Conservation (phyloP, 306 rosid genomes). For the Rosa chinensis region DNA sequence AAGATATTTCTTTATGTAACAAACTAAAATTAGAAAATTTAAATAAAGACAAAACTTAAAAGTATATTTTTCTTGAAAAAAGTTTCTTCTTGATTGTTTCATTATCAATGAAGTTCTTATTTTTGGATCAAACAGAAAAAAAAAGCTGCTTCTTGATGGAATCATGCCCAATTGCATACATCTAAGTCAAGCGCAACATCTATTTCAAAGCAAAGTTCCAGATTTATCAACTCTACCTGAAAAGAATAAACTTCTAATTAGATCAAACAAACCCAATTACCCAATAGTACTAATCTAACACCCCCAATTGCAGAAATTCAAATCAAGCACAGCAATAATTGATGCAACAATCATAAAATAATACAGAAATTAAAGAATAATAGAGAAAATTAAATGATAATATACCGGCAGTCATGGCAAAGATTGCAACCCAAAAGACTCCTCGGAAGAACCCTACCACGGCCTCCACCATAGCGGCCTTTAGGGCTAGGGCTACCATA, state of each 20-base stretch:
- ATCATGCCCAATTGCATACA: too few relatives aligned
- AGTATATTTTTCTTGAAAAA: too few relatives aligned
- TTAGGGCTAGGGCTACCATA: constrained; percentile 62
- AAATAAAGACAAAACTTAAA: too few relatives aligned
- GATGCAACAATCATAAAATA: neutral
- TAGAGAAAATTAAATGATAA: neutral
- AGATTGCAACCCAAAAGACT: constrained; percentile 88
- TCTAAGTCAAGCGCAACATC: too few relatives aligned
- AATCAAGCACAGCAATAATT: neutral
- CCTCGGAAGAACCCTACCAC: constrained; percentile 58
- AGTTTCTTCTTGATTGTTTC: too few relatives aligned
- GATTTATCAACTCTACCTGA: neutral
- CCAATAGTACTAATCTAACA: neutral
- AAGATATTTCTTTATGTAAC: too few relatives aligned
- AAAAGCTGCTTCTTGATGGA: too few relatives aligned
- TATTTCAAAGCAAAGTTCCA: neutral
- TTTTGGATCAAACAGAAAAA: too few relatives aligned
- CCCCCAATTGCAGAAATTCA: neutral
- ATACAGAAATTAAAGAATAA: neutral
- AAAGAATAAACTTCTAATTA: too few relatives aligned
- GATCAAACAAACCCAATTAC: neutral
- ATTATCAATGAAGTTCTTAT: too few relatives aligned
- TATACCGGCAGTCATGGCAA: constrained; percentile 64
- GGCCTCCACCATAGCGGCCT: constrained; percentile 48
- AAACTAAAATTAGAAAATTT: too few relatives aligned